Percentiles rank a stretch among this genome's conserved stretches.
These are phyloP conservation scores for Cokeromyces recurvatus DNA, from an alignment of 371 early-diverging fungal species.

Conservation along the genomic window DNA sequence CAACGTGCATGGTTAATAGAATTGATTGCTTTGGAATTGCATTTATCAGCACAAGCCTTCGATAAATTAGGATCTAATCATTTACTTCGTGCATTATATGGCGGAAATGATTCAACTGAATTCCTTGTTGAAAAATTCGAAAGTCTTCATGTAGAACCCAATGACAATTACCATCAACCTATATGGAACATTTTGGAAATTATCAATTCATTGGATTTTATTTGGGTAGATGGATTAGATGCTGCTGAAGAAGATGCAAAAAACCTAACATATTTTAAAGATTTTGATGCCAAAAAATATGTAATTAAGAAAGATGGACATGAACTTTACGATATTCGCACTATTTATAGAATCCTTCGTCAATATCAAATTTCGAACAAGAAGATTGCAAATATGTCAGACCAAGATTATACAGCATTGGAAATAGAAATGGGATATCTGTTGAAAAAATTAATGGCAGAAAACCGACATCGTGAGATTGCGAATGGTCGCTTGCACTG, in stretches of 20 bases:
- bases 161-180: slow-evolving; percentile 27
- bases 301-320: slow-evolving; percentile 26
- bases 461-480: slow-evolving; percentile 66
- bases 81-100: slow-evolving; percentile 15
- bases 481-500: slow-evolving; percentile 57
- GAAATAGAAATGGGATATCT: slow-evolving; percentile 50
- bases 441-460: slow-evolving; percentile 48
- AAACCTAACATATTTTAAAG: slow-evolving; percentile 4
- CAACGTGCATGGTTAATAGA: slow-evolving; percentile 86
- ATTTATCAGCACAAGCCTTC: slow-evolving; percentile 19
- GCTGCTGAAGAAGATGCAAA: slow-evolving; percentile 2
- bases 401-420: slow-evolving; percentile 35
- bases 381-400: slow-evolving; percentile 21
- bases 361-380: slow-evolving; percentile 15
- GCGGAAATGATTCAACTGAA: neutral
- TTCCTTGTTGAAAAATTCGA: neutral
- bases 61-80: slow-evolving; percentile 17
- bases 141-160: neutral
- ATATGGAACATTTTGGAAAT: slow-evolving; percentile 49
- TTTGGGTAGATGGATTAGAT: slow-evolving; percentile 38
- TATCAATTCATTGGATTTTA: slow-evolving; percentile 45
- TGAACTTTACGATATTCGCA: slow-evolving; percentile 58
- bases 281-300: slow-evolving; percentile 14
- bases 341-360: slow-evolving; percentile 31
- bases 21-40: slow-evolving; percentile 77